These are phyloP conservation scores for Ciborinia camelliae DNA, from an alignment of 2,329 filamentous ascomycete genomes.

Conservation along the genomic window DNA sequence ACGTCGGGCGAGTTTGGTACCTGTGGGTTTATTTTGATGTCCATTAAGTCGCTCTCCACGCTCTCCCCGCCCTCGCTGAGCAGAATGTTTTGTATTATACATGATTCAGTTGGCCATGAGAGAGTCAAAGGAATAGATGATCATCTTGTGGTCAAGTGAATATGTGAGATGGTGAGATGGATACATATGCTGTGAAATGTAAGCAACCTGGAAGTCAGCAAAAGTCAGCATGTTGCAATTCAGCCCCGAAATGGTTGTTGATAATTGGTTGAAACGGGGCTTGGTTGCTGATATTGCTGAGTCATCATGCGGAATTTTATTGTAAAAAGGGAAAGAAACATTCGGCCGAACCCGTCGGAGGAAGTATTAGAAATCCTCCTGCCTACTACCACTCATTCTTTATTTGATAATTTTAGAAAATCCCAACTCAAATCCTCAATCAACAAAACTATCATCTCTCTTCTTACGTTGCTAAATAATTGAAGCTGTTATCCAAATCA, in stretches of 20 bases:
- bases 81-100: not conserved
- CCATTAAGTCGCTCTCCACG: not conserved
- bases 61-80: not conserved
- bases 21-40: not conserved
- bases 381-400: too few species aligned
- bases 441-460: not conserved
- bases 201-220: too few species aligned
- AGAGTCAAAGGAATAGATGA: not conserved
- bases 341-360: too few species aligned
- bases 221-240: not conserved
- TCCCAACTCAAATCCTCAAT: too few species aligned
- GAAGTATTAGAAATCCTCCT: too few species aligned
- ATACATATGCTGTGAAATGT: not conserved
- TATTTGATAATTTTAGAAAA: not conserved
- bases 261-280: not conserved
- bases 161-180: not conserved
- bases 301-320: too few species aligned
- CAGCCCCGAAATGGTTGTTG: not conserved
- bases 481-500: too few species aligned
- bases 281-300: too few species aligned
- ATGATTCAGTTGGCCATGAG: not conserved
- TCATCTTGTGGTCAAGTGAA: too few species aligned
- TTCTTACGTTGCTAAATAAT: too few species aligned
- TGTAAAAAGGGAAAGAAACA: too few species aligned
- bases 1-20: conserved; percentile 2